These are phyloP conservation scores for Ophiocordyceps unilateralis DNA, from an alignment of 2,329 filamentous ascomycete species.

Conservation along the genomic window DNA sequence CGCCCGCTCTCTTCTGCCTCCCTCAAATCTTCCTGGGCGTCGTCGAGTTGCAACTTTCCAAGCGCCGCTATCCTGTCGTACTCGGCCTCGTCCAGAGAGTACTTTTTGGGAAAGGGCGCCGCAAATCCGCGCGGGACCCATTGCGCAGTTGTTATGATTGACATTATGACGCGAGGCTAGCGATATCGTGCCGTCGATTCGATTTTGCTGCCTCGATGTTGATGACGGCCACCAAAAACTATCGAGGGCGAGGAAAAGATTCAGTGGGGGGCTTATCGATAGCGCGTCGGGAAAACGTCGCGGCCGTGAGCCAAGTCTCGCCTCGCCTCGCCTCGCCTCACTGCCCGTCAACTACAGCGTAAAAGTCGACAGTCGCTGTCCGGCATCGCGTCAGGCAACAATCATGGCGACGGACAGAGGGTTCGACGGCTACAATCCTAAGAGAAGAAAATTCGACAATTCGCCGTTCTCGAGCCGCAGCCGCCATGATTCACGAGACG, in stretches of 20 bases:
- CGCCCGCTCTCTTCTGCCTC: constrained; percentile 38
- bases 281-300: constrained; percentile 13
- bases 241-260: neutral
- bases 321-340: neutral
- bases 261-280: constrained; percentile 22
- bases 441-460: constrained; percentile 20
- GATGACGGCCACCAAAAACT: neutral
- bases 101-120: constrained; percentile 58
- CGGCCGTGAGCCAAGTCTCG: neutral
- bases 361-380: too few species aligned
- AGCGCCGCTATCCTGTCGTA: constrained; percentile 59
- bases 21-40: constrained; percentile 73
- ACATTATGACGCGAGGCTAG: constrained; percentile 22
- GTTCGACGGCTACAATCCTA: constrained; percentile 20
- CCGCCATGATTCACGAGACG: constrained; percentile 15
- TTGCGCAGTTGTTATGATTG: constrained; percentile 61
- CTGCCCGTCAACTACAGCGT: neutral
- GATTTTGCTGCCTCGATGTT: neutral
- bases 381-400: constrained; percentile 12
- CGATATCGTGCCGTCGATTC: too few species aligned
- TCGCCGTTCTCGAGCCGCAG: constrained; percentile 11
- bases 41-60: constrained; percentile 68
- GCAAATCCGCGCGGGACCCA: constrained; percentile 67
- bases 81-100: constrained; percentile 59
- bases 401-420: constrained; percentile 11